Evolutionary conservation across 1,139 yeast genomes (phyloP).

Genomic region (Lizanozyma gosingica): DNA sequence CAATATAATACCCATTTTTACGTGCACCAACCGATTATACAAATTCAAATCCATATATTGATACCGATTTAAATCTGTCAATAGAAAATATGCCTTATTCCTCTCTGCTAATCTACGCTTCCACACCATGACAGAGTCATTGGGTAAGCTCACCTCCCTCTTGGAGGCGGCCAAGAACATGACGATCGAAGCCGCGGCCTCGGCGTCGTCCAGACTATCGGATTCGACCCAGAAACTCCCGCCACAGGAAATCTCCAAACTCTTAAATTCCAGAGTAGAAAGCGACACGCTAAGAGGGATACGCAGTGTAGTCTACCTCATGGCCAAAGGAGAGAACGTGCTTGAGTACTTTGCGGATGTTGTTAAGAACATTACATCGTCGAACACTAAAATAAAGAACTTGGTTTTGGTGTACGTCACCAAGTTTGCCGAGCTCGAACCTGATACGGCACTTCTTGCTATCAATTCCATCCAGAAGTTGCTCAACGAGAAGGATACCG

Average conservation of each 20-base stretch:
- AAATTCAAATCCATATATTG: too few relatives aligned
- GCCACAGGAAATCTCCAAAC: slow-evolving; percentile 54
- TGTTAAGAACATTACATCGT: slow-evolving; percentile 75
- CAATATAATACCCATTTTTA: too few relatives aligned
- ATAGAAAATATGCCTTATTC: too few relatives aligned
- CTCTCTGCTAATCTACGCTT: too few relatives aligned
- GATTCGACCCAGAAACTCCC: slow-evolving; percentile 40
- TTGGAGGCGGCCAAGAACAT: slow-evolving; percentile 77
- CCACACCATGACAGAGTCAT: slow-evolving; percentile 23
- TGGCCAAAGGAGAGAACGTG: slow-evolving; percentile 59
- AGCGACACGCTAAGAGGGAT: slow-evolving; percentile 69
- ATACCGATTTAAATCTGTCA: too few relatives aligned
- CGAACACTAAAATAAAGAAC: slow-evolving; percentile 59
- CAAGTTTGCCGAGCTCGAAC: slow-evolving; percentile 76
- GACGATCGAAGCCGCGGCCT: slow-evolving; percentile 74
- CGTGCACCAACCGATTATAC: too few relatives aligned
- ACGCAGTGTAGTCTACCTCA: slow-evolving; percentile 60
- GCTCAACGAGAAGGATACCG: slow-evolving; percentile 60
- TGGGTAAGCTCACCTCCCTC: slow-evolving; percentile 34
- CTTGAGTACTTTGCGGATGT: slow-evolving; percentile 74
- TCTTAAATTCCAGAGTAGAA: slow-evolving; percentile 62
- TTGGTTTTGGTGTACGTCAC: slow-evolving; percentile 72
- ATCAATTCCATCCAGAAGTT: slow-evolving; percentile 89
- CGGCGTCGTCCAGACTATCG: slow-evolving; percentile 60
- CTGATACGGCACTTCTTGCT: slow-evolving; percentile 79